Percentiles rank a stretch among this genome's conserved stretches.
phyloP scores from a whole-genome alignment of 495 filamentous ascomycete species.

The Pseudotulostoma volvatum region DNA sequence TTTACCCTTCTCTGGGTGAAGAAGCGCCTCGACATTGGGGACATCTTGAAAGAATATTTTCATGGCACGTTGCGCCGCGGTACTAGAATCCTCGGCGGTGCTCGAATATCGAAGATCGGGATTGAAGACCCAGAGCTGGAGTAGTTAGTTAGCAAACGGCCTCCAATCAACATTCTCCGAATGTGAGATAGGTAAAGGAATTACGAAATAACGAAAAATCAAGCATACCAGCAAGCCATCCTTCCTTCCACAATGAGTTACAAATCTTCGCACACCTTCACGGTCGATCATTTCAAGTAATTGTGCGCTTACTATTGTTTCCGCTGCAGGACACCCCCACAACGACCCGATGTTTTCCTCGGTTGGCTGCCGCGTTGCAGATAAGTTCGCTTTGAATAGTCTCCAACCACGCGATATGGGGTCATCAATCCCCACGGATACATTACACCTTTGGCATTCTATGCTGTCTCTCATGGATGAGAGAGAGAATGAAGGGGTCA shows the following conservation, averaged over 20 bases:
- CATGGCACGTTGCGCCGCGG: slow-evolving; percentile 35
- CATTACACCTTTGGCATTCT: slow-evolving; percentile 24
- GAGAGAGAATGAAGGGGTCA: background rate
- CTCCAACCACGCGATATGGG: slow-evolving; percentile 24
- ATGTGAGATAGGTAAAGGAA: too few relatives aligned
- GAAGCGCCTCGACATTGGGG: slow-evolving; percentile 33
- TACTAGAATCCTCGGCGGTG: slow-evolving; percentile 18
- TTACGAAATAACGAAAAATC: background rate
- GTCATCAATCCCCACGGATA: slow-evolving; percentile 30
- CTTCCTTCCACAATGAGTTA: slow-evolving; percentile 25
- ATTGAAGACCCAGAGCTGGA: slow-evolving; percentile 53
- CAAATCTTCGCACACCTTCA: slow-evolving; percentile 31
- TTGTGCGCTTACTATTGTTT: slow-evolving; percentile 36
- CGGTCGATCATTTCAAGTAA: slow-evolving; percentile 33
- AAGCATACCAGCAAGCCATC: slow-evolving; percentile 26
- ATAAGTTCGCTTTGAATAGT: slow-evolving; percentile 36
- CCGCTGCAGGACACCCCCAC: slow-evolving; percentile 29
- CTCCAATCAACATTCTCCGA: too few relatives aligned
- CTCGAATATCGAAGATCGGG: slow-evolving; percentile 47
- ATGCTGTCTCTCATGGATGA: slow-evolving; percentile 9
- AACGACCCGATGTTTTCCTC: too few relatives aligned
- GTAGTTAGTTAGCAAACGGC: too few relatives aligned
- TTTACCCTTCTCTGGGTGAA: slow-evolving; percentile 31
- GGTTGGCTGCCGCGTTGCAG: too few relatives aligned
- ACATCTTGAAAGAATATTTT: slow-evolving; percentile 47